Evolutionary conservation across 495 filamentous ascomycete genomes (phyloP), one percentile per base, ranked within the genome.

Genomic region (Penicillium steckii): DNA sequence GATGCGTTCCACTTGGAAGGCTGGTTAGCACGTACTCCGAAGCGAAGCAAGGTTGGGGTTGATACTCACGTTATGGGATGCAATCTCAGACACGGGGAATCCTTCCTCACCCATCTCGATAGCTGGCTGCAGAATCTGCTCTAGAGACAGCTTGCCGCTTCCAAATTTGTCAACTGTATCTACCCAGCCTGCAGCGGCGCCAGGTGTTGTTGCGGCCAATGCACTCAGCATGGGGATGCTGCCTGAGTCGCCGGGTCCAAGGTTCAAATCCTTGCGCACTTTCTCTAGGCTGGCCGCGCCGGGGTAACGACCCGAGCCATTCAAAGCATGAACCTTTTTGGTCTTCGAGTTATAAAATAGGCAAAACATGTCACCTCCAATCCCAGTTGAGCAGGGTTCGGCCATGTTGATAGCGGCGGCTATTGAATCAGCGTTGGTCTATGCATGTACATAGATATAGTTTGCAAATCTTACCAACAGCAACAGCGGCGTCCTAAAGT

Each of bases 301-400:
- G 2, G 89, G 84, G 3, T 90, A 84, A 17, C 95, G 82, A 13
- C 94, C 94, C 1, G 91, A 96, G 22, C 92, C 95, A 69, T 98
- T 98, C 55, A 98, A 70, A 8, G 89, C 88, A 52, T 84, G 85
- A 9, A 97, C 83, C 50, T 86, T 89, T 59, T 85, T 86, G 0
- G 85, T 93, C 56, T 87, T 82, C 44, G 89, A 87, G 61, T 90
- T 79, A 72, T 95, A 97, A 79, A 85, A 97, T 8, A 98, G 85
- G 67, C 90, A 95, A 77, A 98, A 98, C 85, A 96, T 91, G 72
- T 98, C 94, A 26, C 94, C 94, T 52, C 95, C 94, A 55, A 98
- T 96, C n/a, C 94, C 94, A 3, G 94, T 97, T 1, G 87, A 91
- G 33, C 85, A 82, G 10, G 94, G 95, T 63, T 98, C 95, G 3